Conservation (phyloP, 306 rosid genomes). For the Sesbania bispinosa region DNA sequence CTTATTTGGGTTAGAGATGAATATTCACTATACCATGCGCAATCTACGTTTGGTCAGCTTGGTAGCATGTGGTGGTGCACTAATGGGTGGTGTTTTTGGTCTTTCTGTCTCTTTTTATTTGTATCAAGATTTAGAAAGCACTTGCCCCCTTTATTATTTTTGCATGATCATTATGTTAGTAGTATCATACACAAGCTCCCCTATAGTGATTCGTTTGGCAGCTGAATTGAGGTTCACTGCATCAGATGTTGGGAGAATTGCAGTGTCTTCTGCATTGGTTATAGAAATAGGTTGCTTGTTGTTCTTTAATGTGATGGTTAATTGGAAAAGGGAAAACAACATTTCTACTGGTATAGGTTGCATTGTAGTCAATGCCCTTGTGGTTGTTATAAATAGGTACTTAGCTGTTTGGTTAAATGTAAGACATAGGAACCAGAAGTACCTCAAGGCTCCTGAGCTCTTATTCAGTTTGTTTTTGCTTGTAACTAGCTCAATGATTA, state of each 20-base stretch:
- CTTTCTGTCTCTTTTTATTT: constrained; percentile 57
- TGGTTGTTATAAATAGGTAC: constrained; percentile 38
- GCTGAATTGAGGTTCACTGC: constrained; percentile 62
- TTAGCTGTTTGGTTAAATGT: constrained; percentile 64
- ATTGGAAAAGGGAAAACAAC: not conserved
- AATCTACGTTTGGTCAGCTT: constrained; percentile 36
- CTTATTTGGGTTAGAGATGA: constrained; percentile 74
- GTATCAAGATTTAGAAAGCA: constrained; percentile 19
- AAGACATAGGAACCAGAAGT: constrained; percentile 54
- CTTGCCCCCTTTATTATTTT: constrained; percentile 11
- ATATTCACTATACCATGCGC: constrained; percentile 39
- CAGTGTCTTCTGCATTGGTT: constrained; percentile 50
- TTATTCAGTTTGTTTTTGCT: constrained; percentile 53
- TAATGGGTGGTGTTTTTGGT: constrained; percentile 45
- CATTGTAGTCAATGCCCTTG: not conserved
- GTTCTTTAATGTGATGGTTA: constrained; percentile 45
- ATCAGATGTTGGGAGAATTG: constrained; percentile 60
- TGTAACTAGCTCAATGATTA: constrained; percentile 53
- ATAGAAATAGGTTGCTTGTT: constrained; percentile 61
- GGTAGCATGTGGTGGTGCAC: constrained; percentile 56
- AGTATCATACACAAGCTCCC: constrained; percentile 69
- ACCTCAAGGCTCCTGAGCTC: constrained; percentile 64
- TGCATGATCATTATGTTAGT: constrained; percentile 44
- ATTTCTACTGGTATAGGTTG: constrained; percentile 15
- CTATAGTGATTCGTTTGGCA: constrained; percentile 75